Conservation (phyloP, 352 stramenopile genomes). For the Phytophthora nicotianae region DNA sequence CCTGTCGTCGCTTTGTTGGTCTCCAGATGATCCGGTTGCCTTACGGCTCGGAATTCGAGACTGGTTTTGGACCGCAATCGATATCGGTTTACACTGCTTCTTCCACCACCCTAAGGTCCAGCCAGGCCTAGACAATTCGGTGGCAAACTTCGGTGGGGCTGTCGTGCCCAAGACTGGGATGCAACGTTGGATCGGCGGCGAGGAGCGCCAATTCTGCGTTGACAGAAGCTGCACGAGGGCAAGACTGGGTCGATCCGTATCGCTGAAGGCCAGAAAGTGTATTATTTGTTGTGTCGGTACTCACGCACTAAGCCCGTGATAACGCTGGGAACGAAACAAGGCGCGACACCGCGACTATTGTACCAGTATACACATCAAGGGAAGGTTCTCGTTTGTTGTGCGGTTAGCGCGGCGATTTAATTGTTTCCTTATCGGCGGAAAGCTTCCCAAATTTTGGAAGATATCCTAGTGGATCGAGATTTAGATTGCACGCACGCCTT, state of each 20-base stretch:
- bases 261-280: constrained; percentile 18
- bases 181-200: constrained; percentile 8
- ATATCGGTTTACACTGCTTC: not conserved
- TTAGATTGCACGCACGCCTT: not conserved
- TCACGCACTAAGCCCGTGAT: constrained; percentile 6
- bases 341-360: not conserved
- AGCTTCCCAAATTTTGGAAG: not conserved
- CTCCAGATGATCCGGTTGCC: constrained; percentile 16
- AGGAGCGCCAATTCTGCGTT: not conserved
- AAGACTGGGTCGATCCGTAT: constrained; percentile 9
- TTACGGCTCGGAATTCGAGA: not conserved
- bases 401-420: not conserved
- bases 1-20: constrained; percentile 23
- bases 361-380: not conserved
- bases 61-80: not conserved
- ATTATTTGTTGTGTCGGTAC: constrained; percentile 8
- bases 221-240: constrained; percentile 2
- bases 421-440: not conserved
- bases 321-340: constrained; percentile 1
- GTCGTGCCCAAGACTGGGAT: constrained; percentile 8
- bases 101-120: too few relatives aligned
- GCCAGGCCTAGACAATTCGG: constrained; percentile 1
- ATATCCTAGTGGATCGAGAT: too few relatives aligned
- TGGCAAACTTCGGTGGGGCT: constrained; percentile 23
- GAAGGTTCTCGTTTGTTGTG: not conserved